phyloP scores from a whole-genome alignment of 1,284 basidiomycete species.

The Ganoderma leucocontextum region DNA sequence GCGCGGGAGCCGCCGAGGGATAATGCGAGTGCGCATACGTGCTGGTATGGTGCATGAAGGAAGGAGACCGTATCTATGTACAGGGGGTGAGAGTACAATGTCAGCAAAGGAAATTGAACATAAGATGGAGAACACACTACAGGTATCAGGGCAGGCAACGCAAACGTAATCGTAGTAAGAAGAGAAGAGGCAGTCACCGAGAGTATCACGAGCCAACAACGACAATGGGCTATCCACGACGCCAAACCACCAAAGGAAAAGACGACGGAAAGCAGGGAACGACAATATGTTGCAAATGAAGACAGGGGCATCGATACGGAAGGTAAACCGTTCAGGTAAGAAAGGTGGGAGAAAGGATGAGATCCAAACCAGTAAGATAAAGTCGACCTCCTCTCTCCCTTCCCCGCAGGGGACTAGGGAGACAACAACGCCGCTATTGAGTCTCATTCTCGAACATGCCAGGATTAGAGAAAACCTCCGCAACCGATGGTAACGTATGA shows the following conservation, averaged over 20 bases:
- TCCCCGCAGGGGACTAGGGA: slow-evolving; percentile 37
- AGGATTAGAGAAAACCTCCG: slow-evolving; percentile 30
- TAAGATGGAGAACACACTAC: slow-evolving; percentile 7
- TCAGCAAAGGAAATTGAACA: slow-evolving; percentile 18
- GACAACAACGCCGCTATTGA: slow-evolving; percentile 35
- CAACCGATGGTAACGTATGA: slow-evolving; percentile 28
- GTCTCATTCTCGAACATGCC: slow-evolving; percentile 27
- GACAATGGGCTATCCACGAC: slow-evolving; percentile 32
- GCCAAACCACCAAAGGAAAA: slow-evolving; percentile 21
- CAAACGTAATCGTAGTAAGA: slow-evolving; percentile 12
- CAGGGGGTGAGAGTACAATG: slow-evolving; percentile 29
- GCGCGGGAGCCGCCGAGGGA: slow-evolving; percentile 17
- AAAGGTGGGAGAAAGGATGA: slow-evolving; percentile 16
- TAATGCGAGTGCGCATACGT: slow-evolving; percentile 22
- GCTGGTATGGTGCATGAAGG: slow-evolving; percentile 24
- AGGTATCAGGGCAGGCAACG: slow-evolving; percentile 16
- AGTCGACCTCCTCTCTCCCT: slow-evolving; percentile 36
- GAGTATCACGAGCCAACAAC: slow-evolving; percentile 27
- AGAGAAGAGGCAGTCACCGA: slow-evolving; percentile 28
- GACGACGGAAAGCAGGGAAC: slow-evolving; percentile 16
- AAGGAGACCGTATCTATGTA: slow-evolving; percentile 27
- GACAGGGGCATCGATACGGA: slow-evolving; percentile 32
- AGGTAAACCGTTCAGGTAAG: slow-evolving; percentile 25
- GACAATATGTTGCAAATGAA: slow-evolving; percentile 23
- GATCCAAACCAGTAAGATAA: slow-evolving; percentile 32